phyloP scores from a whole-genome alignment of 176 grass and related monocot species.

The Eleusine indica region DNA sequence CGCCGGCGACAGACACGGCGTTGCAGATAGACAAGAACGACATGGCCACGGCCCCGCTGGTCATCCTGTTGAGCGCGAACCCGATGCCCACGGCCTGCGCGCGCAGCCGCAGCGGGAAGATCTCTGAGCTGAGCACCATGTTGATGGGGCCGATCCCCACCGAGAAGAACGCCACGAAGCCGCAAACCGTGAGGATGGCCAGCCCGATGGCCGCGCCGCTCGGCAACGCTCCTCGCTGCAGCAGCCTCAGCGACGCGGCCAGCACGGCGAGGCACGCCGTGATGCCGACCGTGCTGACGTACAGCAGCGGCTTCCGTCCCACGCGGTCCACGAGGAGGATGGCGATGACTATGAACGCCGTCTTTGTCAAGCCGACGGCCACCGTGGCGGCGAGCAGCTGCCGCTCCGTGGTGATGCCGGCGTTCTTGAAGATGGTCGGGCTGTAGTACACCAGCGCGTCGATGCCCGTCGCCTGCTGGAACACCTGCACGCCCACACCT shows the following conservation, averaged over 20 bases:
- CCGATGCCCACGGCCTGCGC: conserved; percentile 72
- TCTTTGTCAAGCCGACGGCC: conserved; percentile 69
- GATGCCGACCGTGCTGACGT: conserved; percentile 72
- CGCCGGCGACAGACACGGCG: conserved; percentile 55
- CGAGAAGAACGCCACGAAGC: conserved; percentile 78
- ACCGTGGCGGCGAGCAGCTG: conserved; percentile 69
- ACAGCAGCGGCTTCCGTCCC: conserved; percentile 71
- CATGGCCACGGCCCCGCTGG: conserved; percentile 78
- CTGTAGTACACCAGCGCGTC: conserved; percentile 79
- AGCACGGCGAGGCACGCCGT: conserved; percentile 59
- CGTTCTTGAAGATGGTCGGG: conserved; percentile 68
- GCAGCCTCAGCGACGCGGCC: conserved; percentile 46
- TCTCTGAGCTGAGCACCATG: conserved; percentile 78
- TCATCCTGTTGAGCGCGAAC: conserved; percentile 53
- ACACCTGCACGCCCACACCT: conserved; percentile 63
- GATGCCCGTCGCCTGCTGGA: conserved; percentile 78
- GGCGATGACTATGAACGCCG: conserved; percentile 64
- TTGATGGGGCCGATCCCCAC: conserved; percentile 75
- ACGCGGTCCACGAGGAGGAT: conserved; percentile 58
- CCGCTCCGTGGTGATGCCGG: conserved; percentile 55
- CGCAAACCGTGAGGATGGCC: conserved; percentile 70
- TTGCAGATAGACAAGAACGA: conserved; percentile 67
- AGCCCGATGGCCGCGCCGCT: conserved; percentile 31
- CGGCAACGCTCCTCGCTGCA: conserved; percentile 30
- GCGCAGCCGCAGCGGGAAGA: conserved; percentile 69